phyloP scores from a whole-genome alignment of 2,329 filamentous ascomycete genomes.

The Aquanectria penicillioides region DNA sequence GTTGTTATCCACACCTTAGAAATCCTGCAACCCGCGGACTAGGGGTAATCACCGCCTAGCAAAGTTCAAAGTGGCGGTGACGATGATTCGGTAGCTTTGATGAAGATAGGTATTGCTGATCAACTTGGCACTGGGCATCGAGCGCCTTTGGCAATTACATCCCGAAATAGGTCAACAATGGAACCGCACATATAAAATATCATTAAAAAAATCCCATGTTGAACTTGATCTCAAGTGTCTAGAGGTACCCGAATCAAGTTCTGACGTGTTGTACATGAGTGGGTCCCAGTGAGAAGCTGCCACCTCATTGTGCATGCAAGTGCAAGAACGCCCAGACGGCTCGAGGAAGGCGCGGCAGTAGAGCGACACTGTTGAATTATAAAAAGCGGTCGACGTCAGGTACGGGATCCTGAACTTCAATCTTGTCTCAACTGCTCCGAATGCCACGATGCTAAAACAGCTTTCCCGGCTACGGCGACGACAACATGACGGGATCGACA shows the following conservation, averaged over 20 bases:
- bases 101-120: no score
- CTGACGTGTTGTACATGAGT: constrained; percentile 40
- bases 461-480: background rate
- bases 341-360: constrained; percentile 26
- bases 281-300: constrained; percentile 40
- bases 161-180: no score
- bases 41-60: background rate
- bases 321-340: constrained; percentile 27
- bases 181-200: no score
- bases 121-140: background rate
- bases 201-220: no score
- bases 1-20: background rate
- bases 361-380: constrained; percentile 30
- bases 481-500: constrained; percentile 5
- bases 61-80: constrained; percentile 19
- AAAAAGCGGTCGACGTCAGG: constrained; percentile 32
- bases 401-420: constrained; percentile 1
- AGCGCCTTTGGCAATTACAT: no score
- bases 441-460: background rate
- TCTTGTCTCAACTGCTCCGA: background rate
- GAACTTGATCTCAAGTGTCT: no score
- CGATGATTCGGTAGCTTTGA: background rate
- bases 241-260: background rate
- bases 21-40: background rate
- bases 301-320: constrained; percentile 43